Evolutionary conservation across 345 rosid species (phyloP).

Genomic region (Acer negundo): DNA sequence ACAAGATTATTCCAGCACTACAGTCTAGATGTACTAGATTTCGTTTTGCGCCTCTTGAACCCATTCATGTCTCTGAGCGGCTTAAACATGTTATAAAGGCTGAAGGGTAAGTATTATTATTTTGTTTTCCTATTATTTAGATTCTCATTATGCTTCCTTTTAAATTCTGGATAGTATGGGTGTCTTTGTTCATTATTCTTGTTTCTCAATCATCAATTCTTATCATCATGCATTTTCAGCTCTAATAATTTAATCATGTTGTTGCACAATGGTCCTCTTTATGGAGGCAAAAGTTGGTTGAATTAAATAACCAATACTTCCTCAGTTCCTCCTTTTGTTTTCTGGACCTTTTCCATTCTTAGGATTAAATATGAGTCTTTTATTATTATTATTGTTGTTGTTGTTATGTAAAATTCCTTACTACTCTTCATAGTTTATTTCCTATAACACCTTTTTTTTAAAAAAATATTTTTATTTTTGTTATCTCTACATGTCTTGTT

Average conservation of each 20-base stretch:
- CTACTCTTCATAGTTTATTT: neutral
- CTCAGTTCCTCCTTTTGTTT: neutral
- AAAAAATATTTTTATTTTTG: neutral
- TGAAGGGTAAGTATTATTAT: conserved; percentile 60
- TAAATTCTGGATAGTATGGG: neutral
- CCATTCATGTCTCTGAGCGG: conserved; percentile 66
- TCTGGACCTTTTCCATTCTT: neutral
- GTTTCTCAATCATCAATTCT: neutral
- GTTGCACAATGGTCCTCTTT: neutral
- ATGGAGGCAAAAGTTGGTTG: neutral
- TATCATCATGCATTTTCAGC: neutral
- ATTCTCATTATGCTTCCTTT: conserved; percentile 6
- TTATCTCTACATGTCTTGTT: neutral
- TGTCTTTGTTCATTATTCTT: neutral
- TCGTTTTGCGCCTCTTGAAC: conserved; percentile 93
- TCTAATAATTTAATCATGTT: neutral
- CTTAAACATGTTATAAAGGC: conserved; percentile 78
- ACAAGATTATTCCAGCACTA: conserved; percentile 95
- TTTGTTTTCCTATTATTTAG: neutral
- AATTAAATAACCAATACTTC: neutral
- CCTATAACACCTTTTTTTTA: neutral
- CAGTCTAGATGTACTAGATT: conserved; percentile 98
- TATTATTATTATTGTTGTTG: neutral
- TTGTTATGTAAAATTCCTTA: neutral
- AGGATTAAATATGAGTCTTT: neutral